phyloP scores from a whole-genome alignment of 1,284 basidiomycete species.

The Ceratobasidium sp. region DNA sequence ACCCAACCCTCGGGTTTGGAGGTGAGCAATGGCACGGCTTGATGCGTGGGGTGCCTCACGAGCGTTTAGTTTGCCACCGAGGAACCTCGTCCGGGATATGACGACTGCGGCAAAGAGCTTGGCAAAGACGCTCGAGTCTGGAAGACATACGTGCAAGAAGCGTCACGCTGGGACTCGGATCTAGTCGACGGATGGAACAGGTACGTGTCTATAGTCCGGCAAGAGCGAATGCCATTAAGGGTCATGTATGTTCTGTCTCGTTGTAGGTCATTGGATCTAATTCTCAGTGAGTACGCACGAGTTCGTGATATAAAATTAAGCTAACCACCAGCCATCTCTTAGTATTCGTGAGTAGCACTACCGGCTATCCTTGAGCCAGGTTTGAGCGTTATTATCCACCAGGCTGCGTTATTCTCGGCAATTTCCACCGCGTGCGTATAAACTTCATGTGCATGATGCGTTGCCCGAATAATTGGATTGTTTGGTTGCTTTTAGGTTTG shows the following conservation, averaged over 20 bases:
- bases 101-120: constrained; percentile 18
- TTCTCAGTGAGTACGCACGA: constrained; percentile 2
- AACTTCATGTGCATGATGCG: neutral
- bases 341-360: constrained; percentile 20
- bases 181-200: constrained; percentile 26
- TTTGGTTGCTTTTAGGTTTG: neutral
- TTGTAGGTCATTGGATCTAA: constrained; percentile 6
- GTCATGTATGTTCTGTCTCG: neutral
- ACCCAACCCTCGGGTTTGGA: neutral
- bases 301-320: neutral
- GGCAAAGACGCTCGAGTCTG: constrained; percentile 24
- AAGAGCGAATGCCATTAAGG: neutral
- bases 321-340: neutral
- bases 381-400: neutral
- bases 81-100: constrained; percentile 5
- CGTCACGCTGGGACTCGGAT: neutral
- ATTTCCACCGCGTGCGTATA: constrained; percentile 6
- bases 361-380: too few relatives aligned
- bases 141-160: constrained; percentile 29
- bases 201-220: neutral
- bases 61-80: neutral
- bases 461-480: neutral
- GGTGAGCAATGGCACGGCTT: neutral
- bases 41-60: neutral
- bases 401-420: constrained; percentile 31